Base-by-base conservation (phyloP, 768 basidiomycete species). In the Hygrophorus pudorinus region DNA sequence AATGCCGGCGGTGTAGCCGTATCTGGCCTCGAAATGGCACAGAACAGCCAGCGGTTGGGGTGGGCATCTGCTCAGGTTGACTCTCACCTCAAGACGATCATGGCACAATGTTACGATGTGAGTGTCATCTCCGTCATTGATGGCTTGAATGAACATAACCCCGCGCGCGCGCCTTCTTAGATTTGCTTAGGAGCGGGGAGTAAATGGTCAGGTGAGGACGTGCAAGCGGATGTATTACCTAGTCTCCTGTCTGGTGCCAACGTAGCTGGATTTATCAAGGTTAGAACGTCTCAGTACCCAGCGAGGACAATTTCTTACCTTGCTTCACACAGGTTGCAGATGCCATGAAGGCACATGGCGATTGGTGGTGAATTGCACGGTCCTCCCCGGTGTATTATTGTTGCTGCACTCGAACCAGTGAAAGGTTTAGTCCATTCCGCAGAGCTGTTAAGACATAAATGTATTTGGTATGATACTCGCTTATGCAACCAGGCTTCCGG, bases 1-100 rank as follows among this genome's bases (percentile, higher is more conserved):
- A 79, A 81, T 65, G 74, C 72, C 52, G 84, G 84, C 61, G 84
- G 84, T 64, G 84, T 86, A 44, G 81, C 81, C 32, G 81, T 83
- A 17, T 83, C 79, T 7, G 81, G 80, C 51, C 75, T 85, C 50
- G 84, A 85, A 68, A 84, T 85, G 81, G 77, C 79, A 2, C 82
- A 85, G 65, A 85, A 86, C 70, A 80, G 78, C 55, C 72, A 76
- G 56, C 67, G 77, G 29, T 70, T 78, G 37, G 67, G 71, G 35
- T 85, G 82, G 82, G 63, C 75, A 2, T 65, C 69, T 45, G 61
- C 67, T 48, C 76, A 79, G 52, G 81, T 86, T 41, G 84, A 86
- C 60, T 58, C 55, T 14, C 81, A 80, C 66, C 67, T 86, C 44
- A 77, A 79, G 62, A 64, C 65, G 44, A 85, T 85, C 65, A 86